A percentile compares a stretch with the other conserved stretches of the same genome.
Evolutionary conservation across 75 land plant species (phyloP).

Genomic region (Pinus taeda): DNA sequence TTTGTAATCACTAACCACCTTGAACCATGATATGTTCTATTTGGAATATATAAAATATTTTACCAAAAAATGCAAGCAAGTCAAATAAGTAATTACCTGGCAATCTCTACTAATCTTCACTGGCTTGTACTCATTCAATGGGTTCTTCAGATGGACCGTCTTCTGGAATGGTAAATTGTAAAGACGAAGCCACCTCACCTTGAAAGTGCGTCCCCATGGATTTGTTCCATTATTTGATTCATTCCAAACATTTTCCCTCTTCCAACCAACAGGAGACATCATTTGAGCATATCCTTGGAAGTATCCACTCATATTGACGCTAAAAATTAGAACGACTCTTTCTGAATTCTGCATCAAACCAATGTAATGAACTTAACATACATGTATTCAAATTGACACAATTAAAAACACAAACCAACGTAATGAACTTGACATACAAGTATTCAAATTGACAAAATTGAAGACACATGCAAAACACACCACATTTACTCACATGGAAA

Average conservation of each 20-base stretch:
- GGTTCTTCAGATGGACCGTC: conserved; percentile 85
- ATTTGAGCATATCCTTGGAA: conserved; percentile 94
- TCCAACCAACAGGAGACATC: conserved; percentile 84
- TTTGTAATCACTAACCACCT: not conserved
- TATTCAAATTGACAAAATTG: too few species aligned
- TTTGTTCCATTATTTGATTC: conserved; percentile 62
- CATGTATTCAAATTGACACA: not conserved
- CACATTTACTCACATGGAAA: conserved; percentile 48
- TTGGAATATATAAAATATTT: too few species aligned
- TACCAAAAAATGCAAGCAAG: not conserved
- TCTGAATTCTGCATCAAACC: conserved; percentile 56
- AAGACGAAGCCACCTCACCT: conserved; percentile 74
- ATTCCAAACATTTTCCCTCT: conserved; percentile 76
- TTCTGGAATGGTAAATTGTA: conserved; percentile 75
- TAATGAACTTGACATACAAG: too few species aligned
- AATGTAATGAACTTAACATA: conserved; percentile 4
- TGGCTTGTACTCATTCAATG: conserved; percentile 79
- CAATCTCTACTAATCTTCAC: conserved; percentile 91
- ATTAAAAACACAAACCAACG: not conserved
- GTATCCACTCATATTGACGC: conserved; percentile 93
- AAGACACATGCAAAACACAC: too few species aligned
- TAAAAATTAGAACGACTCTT: conserved; percentile 70
- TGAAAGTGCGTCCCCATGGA: conserved; percentile 88
- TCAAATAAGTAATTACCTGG: conserved; percentile 44
- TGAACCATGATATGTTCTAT: too few species aligned